phyloP scores from a whole-genome alignment of 2,329 filamentous ascomycete genomes.

The Nectriaceae sp. region DNA sequence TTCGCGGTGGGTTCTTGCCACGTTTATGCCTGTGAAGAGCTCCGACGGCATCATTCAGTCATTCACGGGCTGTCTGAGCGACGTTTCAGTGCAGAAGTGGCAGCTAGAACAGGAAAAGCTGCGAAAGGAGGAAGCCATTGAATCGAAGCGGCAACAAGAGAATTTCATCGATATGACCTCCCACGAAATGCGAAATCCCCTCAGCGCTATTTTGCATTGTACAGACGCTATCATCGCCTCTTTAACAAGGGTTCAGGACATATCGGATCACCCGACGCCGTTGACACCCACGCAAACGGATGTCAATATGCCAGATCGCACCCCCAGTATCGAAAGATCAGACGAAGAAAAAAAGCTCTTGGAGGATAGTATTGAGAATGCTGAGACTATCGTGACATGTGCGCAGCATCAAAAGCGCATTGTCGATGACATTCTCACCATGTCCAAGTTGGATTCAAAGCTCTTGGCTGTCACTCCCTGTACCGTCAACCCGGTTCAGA shows the following conservation, averaged over 20 bases:
- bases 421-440: slow-evolving; percentile 73
- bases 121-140: slow-evolving; percentile 57
- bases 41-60: slow-evolving; percentile 49
- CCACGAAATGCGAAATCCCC: slow-evolving; percentile 73
- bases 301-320: slow-evolving; percentile 6
- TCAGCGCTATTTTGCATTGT: slow-evolving; percentile 73
- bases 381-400: slow-evolving; percentile 76
- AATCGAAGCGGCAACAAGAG: slow-evolving; percentile 69
- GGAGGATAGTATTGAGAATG: slow-evolving; percentile 67
- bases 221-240: slow-evolving; percentile 67
- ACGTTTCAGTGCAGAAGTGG: slow-evolving; percentile 52
- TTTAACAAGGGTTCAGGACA: slow-evolving; percentile 45
- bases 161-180: slow-evolving; percentile 79
- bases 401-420: slow-evolving; percentile 80
- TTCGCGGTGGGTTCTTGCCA: slow-evolving; percentile 51
- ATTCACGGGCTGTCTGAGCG: slow-evolving; percentile 49
- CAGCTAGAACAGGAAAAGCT: slow-evolving; percentile 52
- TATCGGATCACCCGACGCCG: slow-evolving; percentile 29
- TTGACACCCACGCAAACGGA: slow-evolving; percentile 24
- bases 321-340: slow-evolving; percentile 18
- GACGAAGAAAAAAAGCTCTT: slow-evolving; percentile 48
- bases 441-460: slow-evolving; percentile 76
- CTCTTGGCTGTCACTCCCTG: slow-evolving; percentile 73
- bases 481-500: slow-evolving; percentile 65
- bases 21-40: slow-evolving; percentile 52